Evolutionary conservation across 1,284 basidiomycete species (phyloP).

Genomic region (Vanrija sp.): DNA sequence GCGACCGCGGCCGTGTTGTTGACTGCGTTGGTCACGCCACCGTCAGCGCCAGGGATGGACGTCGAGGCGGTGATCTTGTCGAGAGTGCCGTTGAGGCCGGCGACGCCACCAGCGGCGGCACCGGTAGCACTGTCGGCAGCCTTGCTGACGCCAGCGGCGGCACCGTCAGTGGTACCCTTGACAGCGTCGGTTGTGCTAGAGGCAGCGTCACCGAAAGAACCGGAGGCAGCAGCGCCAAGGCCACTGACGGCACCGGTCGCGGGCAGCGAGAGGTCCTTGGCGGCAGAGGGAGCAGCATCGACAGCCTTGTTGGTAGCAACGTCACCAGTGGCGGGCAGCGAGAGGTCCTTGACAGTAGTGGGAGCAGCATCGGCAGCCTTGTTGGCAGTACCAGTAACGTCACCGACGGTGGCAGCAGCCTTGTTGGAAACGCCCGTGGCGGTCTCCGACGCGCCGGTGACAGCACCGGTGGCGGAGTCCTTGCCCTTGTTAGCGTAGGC

Average conservation of each 20-base stretch:
- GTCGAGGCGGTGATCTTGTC: neutral
- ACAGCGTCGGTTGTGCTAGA: neutral
- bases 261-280: neutral
- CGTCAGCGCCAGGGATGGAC: neutral
- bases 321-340: too few species aligned
- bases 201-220: neutral
- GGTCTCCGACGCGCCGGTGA: neutral
- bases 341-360: too few species aligned
- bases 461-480: neutral
- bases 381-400: neutral
- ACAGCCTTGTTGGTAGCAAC: too few species aligned
- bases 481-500: conserved; percentile 30
- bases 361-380: neutral
- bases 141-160: neutral
- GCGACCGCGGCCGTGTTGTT: neutral
- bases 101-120: neutral
- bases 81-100: conserved; percentile 1
- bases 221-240: neutral
- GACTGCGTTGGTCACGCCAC: neutral
- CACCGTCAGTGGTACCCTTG: too few species aligned
- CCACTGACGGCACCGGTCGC: neutral
- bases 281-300: neutral
- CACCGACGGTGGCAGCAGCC: too few species aligned
- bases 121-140: neutral
- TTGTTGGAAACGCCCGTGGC: conserved; percentile 3